A percentile compares a stretch with the other conserved stretches of the same genome.
phyloP scores from a whole-genome alignment of 371 early-diverging fungal genomes.

The Phascolomyces articulosus region DNA sequence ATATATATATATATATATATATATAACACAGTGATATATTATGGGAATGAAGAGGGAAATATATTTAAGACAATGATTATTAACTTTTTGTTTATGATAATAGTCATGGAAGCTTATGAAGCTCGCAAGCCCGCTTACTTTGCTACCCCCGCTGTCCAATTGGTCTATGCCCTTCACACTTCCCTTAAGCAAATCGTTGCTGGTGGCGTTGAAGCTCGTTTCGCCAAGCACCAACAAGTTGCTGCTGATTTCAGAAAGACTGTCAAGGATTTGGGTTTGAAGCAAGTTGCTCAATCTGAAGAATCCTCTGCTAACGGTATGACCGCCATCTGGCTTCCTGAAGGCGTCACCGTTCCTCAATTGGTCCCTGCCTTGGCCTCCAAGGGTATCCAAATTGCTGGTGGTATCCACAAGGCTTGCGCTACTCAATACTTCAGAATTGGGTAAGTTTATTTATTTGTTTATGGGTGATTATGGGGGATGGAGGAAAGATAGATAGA shows the following conservation, averaged over 20 bases:
- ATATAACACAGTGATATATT: background rate
- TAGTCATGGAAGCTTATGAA: conserved; percentile 95
- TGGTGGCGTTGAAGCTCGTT: conserved; percentile 71
- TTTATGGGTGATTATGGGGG: too few relatives aligned
- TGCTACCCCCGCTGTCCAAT: conserved; percentile 97
- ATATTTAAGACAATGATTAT: background rate
- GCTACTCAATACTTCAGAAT: conserved; percentile 94
- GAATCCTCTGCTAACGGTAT: conserved; percentile 88
- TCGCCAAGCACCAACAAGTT: conserved; percentile 70
- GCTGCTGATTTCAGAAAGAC: conserved; percentile 76
- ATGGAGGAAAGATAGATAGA: too few relatives aligned
- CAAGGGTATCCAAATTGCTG: conserved; percentile 90
- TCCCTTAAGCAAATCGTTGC: conserved; percentile 81
- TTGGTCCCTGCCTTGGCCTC: conserved; percentile 77
- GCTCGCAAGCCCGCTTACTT: conserved; percentile 91
- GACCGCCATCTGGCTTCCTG: conserved; percentile 95
- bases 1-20: background rate
- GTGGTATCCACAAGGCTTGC: conserved; percentile 88
- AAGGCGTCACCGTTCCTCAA: conserved; percentile 76
- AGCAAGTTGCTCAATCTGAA: conserved; percentile 65
- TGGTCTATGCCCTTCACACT: conserved; percentile 86
- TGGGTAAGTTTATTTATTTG: conserved; percentile 48
- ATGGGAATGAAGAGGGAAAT: background rate
- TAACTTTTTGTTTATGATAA: background rate
- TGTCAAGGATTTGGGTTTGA: conserved; percentile 74